Evolutionary conservation across 164 flowering plant genomes (phyloP).

Genomic region (Magnolia sinica): DNA sequence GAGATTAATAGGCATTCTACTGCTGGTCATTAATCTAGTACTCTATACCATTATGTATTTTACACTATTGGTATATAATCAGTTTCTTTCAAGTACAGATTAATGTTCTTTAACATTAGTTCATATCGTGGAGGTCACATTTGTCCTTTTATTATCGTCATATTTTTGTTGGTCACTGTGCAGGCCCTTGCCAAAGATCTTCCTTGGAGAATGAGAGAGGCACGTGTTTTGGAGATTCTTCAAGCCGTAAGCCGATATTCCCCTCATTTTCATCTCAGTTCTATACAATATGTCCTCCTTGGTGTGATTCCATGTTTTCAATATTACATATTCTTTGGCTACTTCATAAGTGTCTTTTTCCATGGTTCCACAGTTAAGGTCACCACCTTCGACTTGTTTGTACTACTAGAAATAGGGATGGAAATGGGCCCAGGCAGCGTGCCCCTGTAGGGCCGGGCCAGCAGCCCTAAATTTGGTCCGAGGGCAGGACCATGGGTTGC

Average conservation of each 20-base stretch:
- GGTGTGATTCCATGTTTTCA: background rate
- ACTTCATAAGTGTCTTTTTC: background rate
- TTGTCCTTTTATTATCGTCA: background rate
- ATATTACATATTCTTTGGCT: background rate
- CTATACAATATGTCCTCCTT: background rate
- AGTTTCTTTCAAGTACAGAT: background rate
- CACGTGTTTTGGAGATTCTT: slow-evolving; percentile 84
- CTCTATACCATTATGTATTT: background rate
- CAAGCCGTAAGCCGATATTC: slow-evolving; percentile 69
- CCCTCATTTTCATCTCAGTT: background rate
- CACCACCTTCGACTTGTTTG: too few relatives aligned
- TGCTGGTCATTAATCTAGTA: background rate
- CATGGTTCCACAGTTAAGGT: too few relatives aligned
- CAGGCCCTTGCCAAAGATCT: slow-evolving; percentile 99
- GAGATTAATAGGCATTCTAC: too few relatives aligned
- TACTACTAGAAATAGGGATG: too few relatives aligned
- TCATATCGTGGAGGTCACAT: background rate
- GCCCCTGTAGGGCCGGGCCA: too few relatives aligned
- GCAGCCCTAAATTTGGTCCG: too few relatives aligned
- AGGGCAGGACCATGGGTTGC: too few relatives aligned
- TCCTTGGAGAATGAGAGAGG: slow-evolving; percentile 88
- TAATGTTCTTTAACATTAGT: background rate
- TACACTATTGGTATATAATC: background rate
- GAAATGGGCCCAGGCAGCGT: too few relatives aligned
- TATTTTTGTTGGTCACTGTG: slow-evolving; percentile 7